Evolutionary conservation across 257 asterid genomes (phyloP).

Genomic region (Marsdenia floribunda): DNA sequence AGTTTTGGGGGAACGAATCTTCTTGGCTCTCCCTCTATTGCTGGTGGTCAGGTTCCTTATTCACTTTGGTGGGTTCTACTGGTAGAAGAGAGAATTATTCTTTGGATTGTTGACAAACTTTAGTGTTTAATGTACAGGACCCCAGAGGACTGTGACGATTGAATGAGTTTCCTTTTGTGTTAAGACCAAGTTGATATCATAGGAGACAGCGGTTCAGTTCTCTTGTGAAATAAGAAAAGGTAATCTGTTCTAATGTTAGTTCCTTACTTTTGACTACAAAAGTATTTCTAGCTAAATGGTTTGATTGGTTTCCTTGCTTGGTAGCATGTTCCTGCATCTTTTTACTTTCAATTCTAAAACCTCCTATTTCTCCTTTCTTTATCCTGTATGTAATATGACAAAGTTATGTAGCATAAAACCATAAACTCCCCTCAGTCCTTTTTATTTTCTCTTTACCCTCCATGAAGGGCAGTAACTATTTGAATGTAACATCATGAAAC

Average conservation of each 20-base stretch:
- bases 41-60: not conserved
- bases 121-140: constrained; percentile 36
- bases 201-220: constrained; percentile 53
- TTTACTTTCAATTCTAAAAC: not conserved
- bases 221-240: constrained; percentile 77
- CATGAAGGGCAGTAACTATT: not conserved
- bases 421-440: not conserved
- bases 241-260: not conserved
- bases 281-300: not conserved
- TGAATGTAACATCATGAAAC: not conserved
- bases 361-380: not conserved
- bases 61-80: not conserved
- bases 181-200: constrained; percentile 64
- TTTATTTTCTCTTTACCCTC: not conserved
- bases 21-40: not conserved
- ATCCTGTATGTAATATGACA: not conserved
- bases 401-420: not conserved
- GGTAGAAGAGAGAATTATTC: not conserved
- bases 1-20: not conserved
- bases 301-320: not conserved
- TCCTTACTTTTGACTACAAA: not conserved
- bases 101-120: not conserved
- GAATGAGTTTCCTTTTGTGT: constrained; percentile 57
- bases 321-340: not conserved
- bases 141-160: constrained; percentile 68